Conservation (phyloP, 2,329 filamentous ascomycete genomes). For the Neofusicoccum sp. region DNA sequence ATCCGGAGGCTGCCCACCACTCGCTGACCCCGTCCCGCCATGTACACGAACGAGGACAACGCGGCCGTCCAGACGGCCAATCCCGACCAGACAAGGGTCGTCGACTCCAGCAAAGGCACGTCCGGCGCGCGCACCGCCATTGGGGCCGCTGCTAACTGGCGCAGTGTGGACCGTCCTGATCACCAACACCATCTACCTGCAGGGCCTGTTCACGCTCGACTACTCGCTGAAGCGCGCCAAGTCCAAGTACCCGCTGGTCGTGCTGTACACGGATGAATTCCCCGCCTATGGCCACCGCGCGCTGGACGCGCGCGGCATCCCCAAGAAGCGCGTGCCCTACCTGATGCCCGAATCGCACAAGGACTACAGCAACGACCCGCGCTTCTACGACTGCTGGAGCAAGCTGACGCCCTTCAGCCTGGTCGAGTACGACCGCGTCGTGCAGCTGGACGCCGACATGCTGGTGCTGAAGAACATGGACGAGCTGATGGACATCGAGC, state of each 20-base stretch:
- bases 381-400: constrained; percentile 90
- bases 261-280: constrained; percentile 79
- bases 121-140: not conserved
- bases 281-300: constrained; percentile 68
- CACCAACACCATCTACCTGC: constrained; percentile 80
- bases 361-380: constrained; percentile 74
- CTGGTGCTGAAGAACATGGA: constrained; percentile 83
- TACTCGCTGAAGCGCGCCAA: constrained; percentile 68
- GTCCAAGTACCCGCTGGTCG: constrained; percentile 77
- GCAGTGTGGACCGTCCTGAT: constrained; percentile 86
- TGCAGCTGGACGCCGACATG: constrained; percentile 90
- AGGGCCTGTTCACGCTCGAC: constrained; percentile 80
- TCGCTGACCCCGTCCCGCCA: not conserved
- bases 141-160: constrained; percentile 10
- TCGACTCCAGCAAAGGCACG: constrained; percentile 42
- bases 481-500: constrained; percentile 80
- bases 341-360: constrained; percentile 67
- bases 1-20: constrained; percentile 2
- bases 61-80: constrained; percentile 22
- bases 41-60: constrained; percentile 5
- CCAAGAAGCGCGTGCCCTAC: constrained; percentile 70
- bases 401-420: constrained; percentile 81
- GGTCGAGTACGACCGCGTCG: constrained; percentile 74
- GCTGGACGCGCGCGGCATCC: constrained; percentile 69
- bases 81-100: constrained; percentile 30